A percentile compares a stretch with the other conserved stretches of the same genome.
Evolutionary conservation across 192 early-diverging fungal species (phyloP).

Genomic region (Chytriomyces sp.): DNA sequence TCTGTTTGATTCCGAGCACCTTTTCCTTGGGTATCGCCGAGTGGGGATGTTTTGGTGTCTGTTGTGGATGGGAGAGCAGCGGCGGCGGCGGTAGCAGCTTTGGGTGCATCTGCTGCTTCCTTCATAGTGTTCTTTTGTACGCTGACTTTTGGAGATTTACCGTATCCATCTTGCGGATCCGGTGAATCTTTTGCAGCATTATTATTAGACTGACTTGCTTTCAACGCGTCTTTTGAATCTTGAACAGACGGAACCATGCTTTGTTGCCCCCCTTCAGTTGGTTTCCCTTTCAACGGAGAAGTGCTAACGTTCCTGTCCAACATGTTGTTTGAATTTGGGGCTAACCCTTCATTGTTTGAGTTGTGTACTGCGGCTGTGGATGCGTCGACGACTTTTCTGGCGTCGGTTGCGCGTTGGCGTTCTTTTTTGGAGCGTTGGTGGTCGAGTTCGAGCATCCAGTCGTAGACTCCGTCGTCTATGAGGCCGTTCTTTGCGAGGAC

Average conservation of each 20-base stretch:
- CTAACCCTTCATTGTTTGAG: conserved; percentile 1
- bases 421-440: conserved; percentile 55
- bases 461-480: conserved; percentile 89
- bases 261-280: not conserved
- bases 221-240: not conserved
- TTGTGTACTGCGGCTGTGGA: conserved; percentile 22
- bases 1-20: not conserved
- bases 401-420: conserved; percentile 45
- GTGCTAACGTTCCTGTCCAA: not conserved
- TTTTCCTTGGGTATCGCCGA: not conserved
- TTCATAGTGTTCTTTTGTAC: too few relatives aligned
- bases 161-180: not conserved
- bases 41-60: not conserved
- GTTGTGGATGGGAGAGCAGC: not conserved
- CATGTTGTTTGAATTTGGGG: not conserved
- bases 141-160: not conserved
- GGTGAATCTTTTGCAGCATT: not conserved
- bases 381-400: conserved; percentile 10
- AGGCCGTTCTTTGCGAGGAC: conserved; percentile 65
- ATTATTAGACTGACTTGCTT: not conserved
- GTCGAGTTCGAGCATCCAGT: conserved; percentile 82
- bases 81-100: not conserved
- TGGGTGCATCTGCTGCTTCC: not conserved
- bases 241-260: not conserved
- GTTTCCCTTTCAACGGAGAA: not conserved